Percentiles rank a stretch among this genome's conserved stretches.
phyloP scores from a whole-genome alignment of 2,329 filamentous ascomycete species.

The Lecanosticta acicola region DNA sequence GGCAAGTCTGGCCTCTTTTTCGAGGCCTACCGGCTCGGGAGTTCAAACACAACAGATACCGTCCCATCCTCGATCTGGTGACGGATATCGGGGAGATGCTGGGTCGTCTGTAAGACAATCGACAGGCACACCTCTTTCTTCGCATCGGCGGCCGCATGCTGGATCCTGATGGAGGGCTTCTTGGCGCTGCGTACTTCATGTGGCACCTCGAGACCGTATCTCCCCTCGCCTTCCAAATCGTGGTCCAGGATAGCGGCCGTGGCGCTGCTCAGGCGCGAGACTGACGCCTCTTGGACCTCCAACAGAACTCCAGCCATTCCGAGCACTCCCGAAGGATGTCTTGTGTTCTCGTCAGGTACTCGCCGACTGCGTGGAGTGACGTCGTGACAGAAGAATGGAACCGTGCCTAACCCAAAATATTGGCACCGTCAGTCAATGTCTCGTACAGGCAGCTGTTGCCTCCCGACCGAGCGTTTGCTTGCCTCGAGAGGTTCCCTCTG shows the following conservation, averaged over 20 bases:
- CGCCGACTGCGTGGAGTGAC: slow-evolving; percentile 52
- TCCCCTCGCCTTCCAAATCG: slow-evolving; percentile 5
- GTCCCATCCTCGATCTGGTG: slow-evolving; percentile 15
- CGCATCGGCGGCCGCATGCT: slow-evolving; percentile 1
- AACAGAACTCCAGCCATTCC: slow-evolving; percentile 45
- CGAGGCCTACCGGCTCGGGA: slow-evolving; percentile 1
- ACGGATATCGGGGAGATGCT: slow-evolving; percentile 9
- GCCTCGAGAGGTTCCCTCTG: slow-evolving; percentile 16
- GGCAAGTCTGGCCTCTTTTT: too few species aligned
- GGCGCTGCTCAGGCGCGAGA: slow-evolving; percentile 14
- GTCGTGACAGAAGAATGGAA: slow-evolving; percentile 65
- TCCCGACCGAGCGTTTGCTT: too few species aligned
- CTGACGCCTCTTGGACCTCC: slow-evolving; percentile 4
- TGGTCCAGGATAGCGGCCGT: slow-evolving; percentile 17
- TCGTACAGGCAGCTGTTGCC: too few species aligned
- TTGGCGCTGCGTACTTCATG: slow-evolving; percentile 7
- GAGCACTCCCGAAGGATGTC: slow-evolving; percentile 48
- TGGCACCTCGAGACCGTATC: slow-evolving; percentile 14
- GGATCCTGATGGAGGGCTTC: slow-evolving; percentile 15
- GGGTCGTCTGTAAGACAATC: slow-evolving; percentile 13
- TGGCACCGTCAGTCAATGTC: slow-evolving; percentile 43
- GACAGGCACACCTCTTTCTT: slow-evolving; percentile 12
- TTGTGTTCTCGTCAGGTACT: slow-evolving; percentile 45
- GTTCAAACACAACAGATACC: slow-evolving; percentile 17
- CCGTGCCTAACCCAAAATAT: too few species aligned